A percentile compares a stretch with the other conserved stretches of the same genome.
Conservation (phyloP, 805 yeast species). For the Yamadazyma endophytica region DNA sequence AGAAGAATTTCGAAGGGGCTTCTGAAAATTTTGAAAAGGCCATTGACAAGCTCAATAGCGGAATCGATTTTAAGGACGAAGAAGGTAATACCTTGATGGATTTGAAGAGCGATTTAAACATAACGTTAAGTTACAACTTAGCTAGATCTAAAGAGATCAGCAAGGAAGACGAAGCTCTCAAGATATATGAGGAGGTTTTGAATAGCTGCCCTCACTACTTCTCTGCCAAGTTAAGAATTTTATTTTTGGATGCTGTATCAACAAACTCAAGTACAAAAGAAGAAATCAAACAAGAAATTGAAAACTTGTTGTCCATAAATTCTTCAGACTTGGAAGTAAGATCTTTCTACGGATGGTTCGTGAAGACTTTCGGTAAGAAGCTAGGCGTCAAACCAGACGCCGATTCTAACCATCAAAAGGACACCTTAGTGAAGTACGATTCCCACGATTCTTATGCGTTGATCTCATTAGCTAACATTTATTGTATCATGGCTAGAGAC, state of each 20-base stretch:
- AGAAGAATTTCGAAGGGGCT: slow-evolving; percentile 58
- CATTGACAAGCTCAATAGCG: slow-evolving; percentile 25
- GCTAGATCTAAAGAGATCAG: slow-evolving; percentile 69
- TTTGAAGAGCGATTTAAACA: slow-evolving; percentile 23
- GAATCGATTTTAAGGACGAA: slow-evolving; percentile 34
- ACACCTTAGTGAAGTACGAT: slow-evolving; percentile 74
- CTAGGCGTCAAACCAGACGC: slow-evolving; percentile 45
- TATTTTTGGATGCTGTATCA: slow-evolving; percentile 56
- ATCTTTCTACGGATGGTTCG: slow-evolving; percentile 89
- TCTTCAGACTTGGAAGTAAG: slow-evolving; percentile 75
- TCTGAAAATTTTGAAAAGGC: slow-evolving; percentile 51
- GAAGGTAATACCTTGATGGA: slow-evolving; percentile 26
- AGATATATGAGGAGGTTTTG: slow-evolving; percentile 54
- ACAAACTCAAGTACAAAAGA: slow-evolving; percentile 31
- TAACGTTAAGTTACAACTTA: slow-evolving; percentile 53
- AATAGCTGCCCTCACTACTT: slow-evolving; percentile 62
- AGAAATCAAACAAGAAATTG: slow-evolving; percentile 51
- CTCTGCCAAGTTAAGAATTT: slow-evolving; percentile 68
- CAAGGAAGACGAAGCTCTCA: slow-evolving; percentile 34
- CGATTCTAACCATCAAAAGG: slow-evolving; percentile 79
- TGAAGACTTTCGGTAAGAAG: slow-evolving; percentile 56
- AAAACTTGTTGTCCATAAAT: slow-evolving; percentile 47
- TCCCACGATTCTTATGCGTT: slow-evolving; percentile 89
- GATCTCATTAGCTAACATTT: slow-evolving; percentile 84
- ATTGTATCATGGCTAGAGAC: slow-evolving; percentile 78